Percentiles rank a stretch among this genome's conserved stretches.
phyloP scores from a whole-genome alignment of 495 filamentous ascomycete genomes.

The Aspergillus sclerotiicarbonarius region DNA sequence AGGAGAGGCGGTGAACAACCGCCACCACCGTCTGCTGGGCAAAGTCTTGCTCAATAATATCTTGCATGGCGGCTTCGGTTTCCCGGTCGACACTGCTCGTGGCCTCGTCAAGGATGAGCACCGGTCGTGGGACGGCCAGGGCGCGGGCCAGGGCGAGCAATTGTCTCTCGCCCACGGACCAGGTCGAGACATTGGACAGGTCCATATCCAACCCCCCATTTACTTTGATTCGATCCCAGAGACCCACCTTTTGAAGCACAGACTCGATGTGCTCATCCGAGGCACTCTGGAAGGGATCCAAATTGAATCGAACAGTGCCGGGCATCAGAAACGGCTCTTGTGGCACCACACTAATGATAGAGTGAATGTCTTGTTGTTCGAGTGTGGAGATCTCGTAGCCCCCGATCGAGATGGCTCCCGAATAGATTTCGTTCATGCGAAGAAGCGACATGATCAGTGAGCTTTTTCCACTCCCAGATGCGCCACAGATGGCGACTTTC shows the following conservation, averaged over 20 bases:
- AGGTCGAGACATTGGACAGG: conserved; percentile 24
- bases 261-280: conserved; percentile 33
- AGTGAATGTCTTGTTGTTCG: conserved; percentile 44
- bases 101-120: conserved; percentile 45
- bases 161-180: conserved; percentile 59
- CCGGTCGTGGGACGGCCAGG: conserved; percentile 41
- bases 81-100: conserved; percentile 73
- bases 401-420: conserved; percentile 54
- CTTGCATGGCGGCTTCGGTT: conserved; percentile 82
- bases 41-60: conserved; percentile 70
- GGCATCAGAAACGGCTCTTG: conserved; percentile 62
- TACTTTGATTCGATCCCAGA: conserved; percentile 14
- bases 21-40: conserved; percentile 76
- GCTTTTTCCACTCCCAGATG: conserved; percentile 57
- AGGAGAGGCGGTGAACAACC: conserved; percentile 66
- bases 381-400: conserved; percentile 49
- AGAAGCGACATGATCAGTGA: conserved; percentile 58
- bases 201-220: conserved; percentile 51
- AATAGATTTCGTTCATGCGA: conserved; percentile 47
- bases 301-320: conserved; percentile 53
- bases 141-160: conserved; percentile 58
- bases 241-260: conserved; percentile 40
- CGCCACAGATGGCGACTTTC: conserved; percentile 38
- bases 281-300: conserved; percentile 41
- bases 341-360: conserved; percentile 53